Percentiles rank a stretch among this genome's conserved stretches.
Conservation (phyloP, 345 rosid genomes). For the Eucalyptus pauciflora region DNA sequence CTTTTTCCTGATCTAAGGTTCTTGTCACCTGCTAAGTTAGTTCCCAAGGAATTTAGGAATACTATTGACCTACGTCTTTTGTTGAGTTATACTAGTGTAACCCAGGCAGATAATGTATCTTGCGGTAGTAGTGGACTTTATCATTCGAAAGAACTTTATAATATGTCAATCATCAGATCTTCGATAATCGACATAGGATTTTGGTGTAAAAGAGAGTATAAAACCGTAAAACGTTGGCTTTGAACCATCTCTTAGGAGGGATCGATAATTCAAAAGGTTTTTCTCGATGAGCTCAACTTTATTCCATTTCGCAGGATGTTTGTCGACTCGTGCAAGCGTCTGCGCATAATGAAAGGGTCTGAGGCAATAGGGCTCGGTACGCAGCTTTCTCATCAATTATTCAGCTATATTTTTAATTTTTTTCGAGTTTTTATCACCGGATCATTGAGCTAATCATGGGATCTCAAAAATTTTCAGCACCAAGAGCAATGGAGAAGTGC, state of each 20-base stretch:
- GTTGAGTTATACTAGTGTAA: not conserved
- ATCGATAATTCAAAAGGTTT: not conserved
- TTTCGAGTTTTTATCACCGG: not conserved
- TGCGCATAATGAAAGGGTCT: conserved; percentile 94
- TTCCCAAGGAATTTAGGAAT: not conserved
- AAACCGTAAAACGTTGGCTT: not conserved
- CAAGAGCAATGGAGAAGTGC: conserved; percentile 62
- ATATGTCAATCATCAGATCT: not conserved
- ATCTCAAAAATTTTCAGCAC: conserved; percentile 10
- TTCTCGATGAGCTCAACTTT: not conserved
- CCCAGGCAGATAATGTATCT: not conserved
- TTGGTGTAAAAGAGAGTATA: not conserved
- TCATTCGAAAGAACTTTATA: not conserved
- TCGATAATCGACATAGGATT: not conserved
- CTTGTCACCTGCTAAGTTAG: not conserved
- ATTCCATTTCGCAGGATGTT: conserved; percentile 54
- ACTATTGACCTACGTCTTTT: not conserved
- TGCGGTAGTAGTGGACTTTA: not conserved
- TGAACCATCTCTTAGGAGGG: not conserved
- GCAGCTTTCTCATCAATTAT: not conserved
- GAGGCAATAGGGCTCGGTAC: conserved; percentile 95
- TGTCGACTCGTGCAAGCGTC: conserved; percentile 91
- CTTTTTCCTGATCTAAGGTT: not conserved
- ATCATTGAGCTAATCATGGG: not conserved
- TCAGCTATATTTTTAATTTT: not conserved